A percentile compares a stretch with the other conserved stretches of the same genome.
Conservation (phyloP, 768 basidiomycete genomes). For the Lactarius indigo region DNA sequence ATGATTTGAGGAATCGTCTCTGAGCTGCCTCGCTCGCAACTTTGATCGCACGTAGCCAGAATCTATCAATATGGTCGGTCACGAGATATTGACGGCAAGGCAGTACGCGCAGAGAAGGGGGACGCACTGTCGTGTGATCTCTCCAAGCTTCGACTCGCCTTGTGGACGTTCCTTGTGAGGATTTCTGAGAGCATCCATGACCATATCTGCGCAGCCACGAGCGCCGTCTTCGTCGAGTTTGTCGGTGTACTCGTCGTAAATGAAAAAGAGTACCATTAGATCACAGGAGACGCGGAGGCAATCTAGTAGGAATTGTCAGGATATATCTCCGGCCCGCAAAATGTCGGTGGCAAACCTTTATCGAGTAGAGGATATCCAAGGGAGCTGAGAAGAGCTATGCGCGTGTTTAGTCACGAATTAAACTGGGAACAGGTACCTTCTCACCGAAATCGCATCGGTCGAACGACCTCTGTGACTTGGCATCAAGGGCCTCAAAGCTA, state of each 20-base stretch:
- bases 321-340: background rate
- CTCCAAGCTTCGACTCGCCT: constrained; percentile 38
- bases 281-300: constrained; percentile 40
- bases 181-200: constrained; percentile 39
- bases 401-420: background rate
- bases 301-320: background rate
- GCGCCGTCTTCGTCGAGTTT: constrained; percentile 32
- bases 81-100: background rate
- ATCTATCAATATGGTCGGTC: background rate
- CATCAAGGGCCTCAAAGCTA: constrained; percentile 36
- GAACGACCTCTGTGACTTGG: constrained; percentile 38
- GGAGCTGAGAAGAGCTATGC: constrained; percentile 37
- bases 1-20: constrained; percentile 36
- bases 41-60: background rate
- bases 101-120: background rate
- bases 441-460: constrained; percentile 36
- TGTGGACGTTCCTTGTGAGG: constrained; percentile 35
- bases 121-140: constrained; percentile 40
- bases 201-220: constrained; percentile 33
- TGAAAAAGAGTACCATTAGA: constrained; percentile 48
- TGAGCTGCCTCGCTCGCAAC: constrained; percentile 32
- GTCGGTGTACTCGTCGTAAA: constrained; percentile 51
- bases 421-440: no score
- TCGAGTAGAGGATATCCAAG: constrained; percentile 35
- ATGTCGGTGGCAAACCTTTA: constrained; percentile 29